Conservation (phyloP, 2,329 filamentous ascomycete species). For the Hymenoscyphus linearis region DNA sequence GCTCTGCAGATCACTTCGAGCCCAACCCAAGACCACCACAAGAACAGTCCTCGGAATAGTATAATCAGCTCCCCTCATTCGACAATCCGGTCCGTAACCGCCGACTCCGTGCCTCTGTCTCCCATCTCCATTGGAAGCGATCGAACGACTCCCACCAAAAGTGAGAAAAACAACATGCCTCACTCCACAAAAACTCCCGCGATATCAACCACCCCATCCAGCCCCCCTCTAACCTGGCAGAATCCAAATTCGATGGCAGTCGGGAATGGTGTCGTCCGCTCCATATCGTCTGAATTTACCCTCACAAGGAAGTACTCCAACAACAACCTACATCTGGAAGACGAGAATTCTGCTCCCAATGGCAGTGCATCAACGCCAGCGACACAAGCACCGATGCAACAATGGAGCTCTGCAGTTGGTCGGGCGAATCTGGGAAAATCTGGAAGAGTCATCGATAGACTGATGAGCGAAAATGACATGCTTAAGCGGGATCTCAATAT, state of each 20-base stretch:
- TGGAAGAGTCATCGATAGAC: conserved; percentile 71
- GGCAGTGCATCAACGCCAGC: conserved; percentile 1
- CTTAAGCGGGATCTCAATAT: conserved; percentile 68
- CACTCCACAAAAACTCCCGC: conserved; percentile 17
- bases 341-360: conserved; percentile 10
- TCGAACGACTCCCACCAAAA: conserved; percentile 13
- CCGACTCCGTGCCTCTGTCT: conserved; percentile 18
- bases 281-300: conserved; percentile 31
- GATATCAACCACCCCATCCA: conserved; percentile 15
- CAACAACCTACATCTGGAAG: conserved; percentile 18
- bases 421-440: conserved; percentile 69
- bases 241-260: conserved; percentile 16
- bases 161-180: conserved; percentile 18
- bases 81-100: conserved; percentile 29
- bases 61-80: conserved; percentile 17
- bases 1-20: conserved; percentile 13
- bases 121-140: conserved; percentile 10
- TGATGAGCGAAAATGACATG: conserved; percentile 75
- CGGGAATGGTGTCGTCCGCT: conserved; percentile 20
- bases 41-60: background rate
- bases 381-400: conserved; percentile 3
- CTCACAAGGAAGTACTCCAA: conserved; percentile 20
- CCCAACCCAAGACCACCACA: conserved; percentile 9
- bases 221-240: conserved; percentile 22
- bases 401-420: conserved; percentile 63